Evolutionary conservation across 2,329 filamentous ascomycete genomes (phyloP), one percentile per base, ranked within the genome.

Genomic region (Nemania abortiva): DNA sequence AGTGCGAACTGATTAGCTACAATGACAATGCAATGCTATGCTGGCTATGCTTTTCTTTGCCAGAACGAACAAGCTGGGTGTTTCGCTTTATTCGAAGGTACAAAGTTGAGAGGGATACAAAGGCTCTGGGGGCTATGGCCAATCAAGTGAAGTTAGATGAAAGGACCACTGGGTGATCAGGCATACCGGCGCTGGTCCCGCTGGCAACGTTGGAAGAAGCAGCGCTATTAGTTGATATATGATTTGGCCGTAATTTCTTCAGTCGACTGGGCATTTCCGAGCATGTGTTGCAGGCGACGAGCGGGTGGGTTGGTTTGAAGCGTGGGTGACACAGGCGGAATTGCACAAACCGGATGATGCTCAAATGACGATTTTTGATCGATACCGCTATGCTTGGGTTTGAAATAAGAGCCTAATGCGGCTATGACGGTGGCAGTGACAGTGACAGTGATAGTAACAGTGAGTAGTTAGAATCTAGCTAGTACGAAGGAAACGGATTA

Each of bases 251-350:
- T 68, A 66, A 65, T 72, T 77, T 78, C 45, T 78, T 76, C 39
- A 79, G 63, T 66, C 74, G 74, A 74, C 77, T 79, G 74, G 70
- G 76, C 78, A 79, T 78, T 65, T 77, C 76, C 73, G 62, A 73
- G 68, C 55, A 61, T 50, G n/a, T 29, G 50, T 47, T 31, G 47
- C 47, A 42, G 52, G 49, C 50, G 47, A 54, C 5, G 55, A 53
- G 50, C 6, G 9, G 49, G 37, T 11, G 45, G 6, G n/a, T 4
- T 24, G 29, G 53, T 45, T 52, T 54, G 52, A 53, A 39, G 61
- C 56, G 57, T 42, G 10, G 47, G 20, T 47, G 58, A 47, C 22
- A 27, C n/a, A 31, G 24, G 39, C 29, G 24, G 42, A n/a, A 37
- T 24, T 13, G 65, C 57, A 45, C 18, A 18, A 37, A 22, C 11